Conservation (phyloP, 495 filamentous ascomycete species). For the Lasiosphaeria ovina region DNA sequence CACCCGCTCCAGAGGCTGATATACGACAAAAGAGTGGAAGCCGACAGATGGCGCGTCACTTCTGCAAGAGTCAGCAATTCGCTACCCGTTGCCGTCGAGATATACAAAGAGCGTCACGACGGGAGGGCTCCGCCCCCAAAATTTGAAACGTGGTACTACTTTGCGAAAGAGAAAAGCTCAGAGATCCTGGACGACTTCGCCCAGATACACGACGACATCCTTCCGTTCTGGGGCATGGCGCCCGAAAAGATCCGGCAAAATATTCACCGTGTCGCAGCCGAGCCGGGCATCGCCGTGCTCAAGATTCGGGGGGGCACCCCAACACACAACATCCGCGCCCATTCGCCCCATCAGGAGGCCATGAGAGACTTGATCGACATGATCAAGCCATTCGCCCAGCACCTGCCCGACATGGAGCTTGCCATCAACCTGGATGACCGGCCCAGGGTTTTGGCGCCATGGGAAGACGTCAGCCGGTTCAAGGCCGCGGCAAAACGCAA, state of each 20-base stretch:
- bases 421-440: constrained; percentile 78
- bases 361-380: constrained; percentile 63
- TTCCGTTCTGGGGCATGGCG: constrained; percentile 69
- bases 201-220: constrained; percentile 65
- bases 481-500: constrained; percentile 35
- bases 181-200: constrained; percentile 74
- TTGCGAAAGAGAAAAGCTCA: constrained; percentile 60
- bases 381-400: constrained; percentile 64
- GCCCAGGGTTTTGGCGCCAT: constrained; percentile 71
- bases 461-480: constrained; percentile 51
- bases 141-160: constrained; percentile 75
- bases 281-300: constrained; percentile 37
- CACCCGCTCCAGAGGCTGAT: constrained; percentile 58
- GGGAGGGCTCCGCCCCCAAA: constrained; percentile 57
- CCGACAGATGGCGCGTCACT: constrained; percentile 38
- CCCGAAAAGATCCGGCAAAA: constrained; percentile 58
- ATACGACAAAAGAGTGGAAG: constrained; percentile 47
- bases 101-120: constrained; percentile 58
- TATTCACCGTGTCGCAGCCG: constrained; percentile 32
- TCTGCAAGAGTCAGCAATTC: constrained; percentile 50
- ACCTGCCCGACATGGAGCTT: constrained; percentile 77
- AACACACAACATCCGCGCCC: constrained; percentile 41
- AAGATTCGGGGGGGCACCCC: constrained; percentile 51
- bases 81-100: constrained; percentile 51
- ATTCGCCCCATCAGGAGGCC: constrained; percentile 49